Evolutionary conservation across 345 rosid genomes (phyloP).

Genomic region (Eutrema yunnanense): DNA sequence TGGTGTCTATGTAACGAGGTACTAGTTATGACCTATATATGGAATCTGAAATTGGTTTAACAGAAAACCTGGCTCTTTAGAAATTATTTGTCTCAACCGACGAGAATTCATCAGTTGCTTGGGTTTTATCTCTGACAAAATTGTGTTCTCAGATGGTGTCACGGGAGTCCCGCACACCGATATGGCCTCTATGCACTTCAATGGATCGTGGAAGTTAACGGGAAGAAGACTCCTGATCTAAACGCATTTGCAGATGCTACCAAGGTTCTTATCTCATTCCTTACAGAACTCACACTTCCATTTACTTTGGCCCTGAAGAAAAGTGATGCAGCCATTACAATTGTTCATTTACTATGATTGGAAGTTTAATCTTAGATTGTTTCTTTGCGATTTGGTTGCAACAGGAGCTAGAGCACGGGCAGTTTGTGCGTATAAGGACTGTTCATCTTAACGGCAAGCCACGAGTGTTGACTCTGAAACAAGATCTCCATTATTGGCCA

Average conservation of each 20-base stretch:
- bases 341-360: neutral
- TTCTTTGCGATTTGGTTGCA: neutral
- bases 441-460: constrained; percentile 91
- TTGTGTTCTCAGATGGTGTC: constrained; percentile 56
- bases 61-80: neutral
- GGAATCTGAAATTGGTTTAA: neutral
- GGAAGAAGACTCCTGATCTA: constrained; percentile 74
- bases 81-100: neutral
- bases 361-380: neutral
- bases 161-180: constrained; percentile 90
- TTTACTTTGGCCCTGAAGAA: neutral
- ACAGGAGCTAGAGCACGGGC: constrained; percentile 78
- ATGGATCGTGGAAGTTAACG: constrained; percentile 95
- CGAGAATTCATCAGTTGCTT: neutral
- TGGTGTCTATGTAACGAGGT: constrained; percentile 92
- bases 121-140: neutral
- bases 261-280: constrained; percentile 43
- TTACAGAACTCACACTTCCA: neutral
- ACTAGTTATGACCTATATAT: constrained; percentile 2
- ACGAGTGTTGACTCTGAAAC: constrained; percentile 78
- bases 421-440: constrained; percentile 79
- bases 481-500: constrained; percentile 96
- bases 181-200: constrained; percentile 83
- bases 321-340: neutral
- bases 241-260: constrained; percentile 65